Evolutionary conservation across 495 filamentous ascomycete species (phyloP), one percentile per base, ranked within the genome.

Genomic region (Penicillium goetzii): DNA sequence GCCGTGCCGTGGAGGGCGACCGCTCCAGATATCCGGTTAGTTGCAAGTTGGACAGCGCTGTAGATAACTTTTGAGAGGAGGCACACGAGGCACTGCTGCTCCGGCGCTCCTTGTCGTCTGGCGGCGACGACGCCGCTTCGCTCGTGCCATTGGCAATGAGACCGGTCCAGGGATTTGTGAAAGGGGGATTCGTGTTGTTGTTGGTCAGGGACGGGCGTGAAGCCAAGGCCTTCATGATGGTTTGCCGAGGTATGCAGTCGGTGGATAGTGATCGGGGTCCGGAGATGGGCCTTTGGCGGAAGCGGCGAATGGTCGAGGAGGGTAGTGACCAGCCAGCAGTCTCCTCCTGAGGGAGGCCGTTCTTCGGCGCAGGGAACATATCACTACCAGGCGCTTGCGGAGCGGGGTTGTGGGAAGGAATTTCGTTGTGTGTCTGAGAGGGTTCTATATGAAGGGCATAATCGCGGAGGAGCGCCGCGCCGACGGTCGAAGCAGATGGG

Each of bases 151-250:
- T 71, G 50, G 66, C 76, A 64, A 70, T 75, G 68, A 76, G 66
- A 43, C 81, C 79, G 40, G 89, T 71, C 38, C 86, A 85, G 3
- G 80, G 56, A 47, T 61, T 75, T 67, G 77, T 67, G 65, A 77
- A 72, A 59, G 79, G 72, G 62, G 86, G 71, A 32, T 82, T 82
- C 32, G 84, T 60, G 59, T 85, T 87, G 62, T 84, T 83, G 68
- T 77, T 85, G 36, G 60, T 19, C n/a, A 72, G 62, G 47, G 87
- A 87, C 23, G 86, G 83, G 33, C 88, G 84, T 19, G 92, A 92
- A 38, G 90, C 90, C 57, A 96, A 76, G n/a, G 92, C 90, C 71
- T 95, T 94, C 78, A 95, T 86, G 70, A 97, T 88, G 25, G 91
- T 94, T 76, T 94, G 92, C 28, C 89, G 87, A 26, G 92, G 91